A percentile compares a stretch with the other conserved stretches of the same genome.
phyloP scores from a whole-genome alignment of 106 monocot species.

The Acanthochlamys bracteata region DNA sequence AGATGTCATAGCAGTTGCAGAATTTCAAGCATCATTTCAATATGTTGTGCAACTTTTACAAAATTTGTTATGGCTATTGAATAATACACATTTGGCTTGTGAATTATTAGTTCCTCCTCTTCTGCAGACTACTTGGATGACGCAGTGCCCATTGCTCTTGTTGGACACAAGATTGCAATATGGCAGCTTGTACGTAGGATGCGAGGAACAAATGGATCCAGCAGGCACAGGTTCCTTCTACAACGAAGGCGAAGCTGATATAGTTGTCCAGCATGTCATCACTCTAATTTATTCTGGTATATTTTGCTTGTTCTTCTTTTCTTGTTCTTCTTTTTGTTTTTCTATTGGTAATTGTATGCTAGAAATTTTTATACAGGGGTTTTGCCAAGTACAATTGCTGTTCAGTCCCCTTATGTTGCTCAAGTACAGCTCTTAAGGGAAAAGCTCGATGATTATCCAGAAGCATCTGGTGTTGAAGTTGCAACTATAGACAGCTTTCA shows the following conservation, averaged over 20 bases:
- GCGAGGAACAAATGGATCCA: conserved; percentile 87
- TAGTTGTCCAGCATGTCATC: conserved; percentile 82
- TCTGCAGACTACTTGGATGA: conserved; percentile 64
- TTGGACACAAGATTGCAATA: conserved; percentile 92
- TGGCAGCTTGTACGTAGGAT: conserved; percentile 77
- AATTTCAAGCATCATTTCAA: no score
- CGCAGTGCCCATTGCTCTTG: conserved; percentile 75
- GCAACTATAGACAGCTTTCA: conserved; percentile 97
- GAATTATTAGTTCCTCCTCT: no score
- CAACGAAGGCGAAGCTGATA: conserved; percentile 95
- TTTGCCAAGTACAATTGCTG: conserved; percentile 63
- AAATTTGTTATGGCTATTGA: no score
- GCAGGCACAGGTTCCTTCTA: conserved; percentile 94
- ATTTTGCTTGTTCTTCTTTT: neutral
- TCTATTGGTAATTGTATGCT: neutral
- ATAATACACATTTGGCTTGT: no score
- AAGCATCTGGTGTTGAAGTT: conserved; percentile 81
- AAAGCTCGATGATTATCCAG: conserved; percentile 59
- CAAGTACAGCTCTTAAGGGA: conserved; percentile 94
- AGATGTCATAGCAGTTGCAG: no score
- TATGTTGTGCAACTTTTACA: no score
- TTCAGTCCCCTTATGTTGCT: conserved; percentile 96
- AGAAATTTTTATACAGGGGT: conserved; percentile 39
- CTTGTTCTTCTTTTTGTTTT: neutral
- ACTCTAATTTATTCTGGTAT: conserved; percentile 86